A percentile compares a stretch with the other conserved stretches of the same genome.
These are phyloP conservation scores for Pichia membranifaciens DNA, from an alignment of 805 yeast genomes.

Conservation along the genomic window DNA sequence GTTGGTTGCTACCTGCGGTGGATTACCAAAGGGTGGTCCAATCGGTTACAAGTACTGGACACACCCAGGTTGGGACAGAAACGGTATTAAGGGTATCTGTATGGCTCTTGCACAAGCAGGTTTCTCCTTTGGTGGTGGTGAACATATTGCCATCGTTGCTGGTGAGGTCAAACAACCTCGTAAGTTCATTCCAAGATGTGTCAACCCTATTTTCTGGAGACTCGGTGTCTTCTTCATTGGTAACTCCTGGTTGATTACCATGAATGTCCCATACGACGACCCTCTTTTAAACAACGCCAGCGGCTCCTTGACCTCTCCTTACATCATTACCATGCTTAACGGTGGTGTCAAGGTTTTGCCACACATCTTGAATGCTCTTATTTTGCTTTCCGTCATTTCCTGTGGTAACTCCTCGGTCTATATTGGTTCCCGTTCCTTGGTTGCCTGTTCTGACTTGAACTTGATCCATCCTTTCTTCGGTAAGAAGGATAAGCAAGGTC, in stretches of 20 bases:
- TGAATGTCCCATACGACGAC: constrained; percentile 54
- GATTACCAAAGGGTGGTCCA: constrained; percentile 36
- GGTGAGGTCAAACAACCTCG: constrained; percentile 52
- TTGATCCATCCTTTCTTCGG: constrained; percentile 55
- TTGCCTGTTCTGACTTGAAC: constrained; percentile 51
- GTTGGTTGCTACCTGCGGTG: constrained; percentile 46
- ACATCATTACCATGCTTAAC: constrained; percentile 52
- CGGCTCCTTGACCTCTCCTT: constrained; percentile 61
- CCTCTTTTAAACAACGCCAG: constrained; percentile 37
- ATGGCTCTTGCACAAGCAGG: constrained; percentile 51
- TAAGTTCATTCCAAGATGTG: constrained; percentile 51
- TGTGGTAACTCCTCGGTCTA: constrained; percentile 56
- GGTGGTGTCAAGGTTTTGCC: constrained; percentile 51
- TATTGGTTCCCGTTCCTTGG: constrained; percentile 48
- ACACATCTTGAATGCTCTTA: constrained; percentile 54
- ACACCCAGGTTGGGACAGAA: constrained; percentile 48
- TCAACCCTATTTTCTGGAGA: constrained; percentile 52
- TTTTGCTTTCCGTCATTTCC: constrained; percentile 48
- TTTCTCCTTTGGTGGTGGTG: constrained; percentile 58
- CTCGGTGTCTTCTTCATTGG: constrained; percentile 44
- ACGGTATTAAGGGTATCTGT: constrained; percentile 55
- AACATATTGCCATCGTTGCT: constrained; percentile 54
- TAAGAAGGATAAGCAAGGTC: constrained; percentile 51
- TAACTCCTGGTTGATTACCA: constrained; percentile 45
- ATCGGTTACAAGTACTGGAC: constrained; percentile 49